These are phyloP conservation scores for Hamigera avellanea DNA, from an alignment of 495 filamentous ascomycete genomes.

Conservation along the genomic window DNA sequence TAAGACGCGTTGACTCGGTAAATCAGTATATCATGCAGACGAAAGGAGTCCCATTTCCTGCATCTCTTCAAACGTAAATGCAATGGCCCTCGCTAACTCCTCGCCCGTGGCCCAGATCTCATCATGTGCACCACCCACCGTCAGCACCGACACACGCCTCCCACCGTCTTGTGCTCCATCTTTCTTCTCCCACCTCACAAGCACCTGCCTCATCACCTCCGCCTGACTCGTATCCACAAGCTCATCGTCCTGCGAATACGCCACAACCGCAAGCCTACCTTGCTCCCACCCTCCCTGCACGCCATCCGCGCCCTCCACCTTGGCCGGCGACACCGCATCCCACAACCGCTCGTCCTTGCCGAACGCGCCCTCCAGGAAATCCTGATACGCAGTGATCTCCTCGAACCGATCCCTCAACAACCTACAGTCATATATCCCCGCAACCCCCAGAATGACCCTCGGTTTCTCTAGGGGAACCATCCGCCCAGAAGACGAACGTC, in stretches of 20 bases:
- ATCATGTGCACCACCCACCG: slow-evolving; percentile 52
- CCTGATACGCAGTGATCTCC: slow-evolving; percentile 38
- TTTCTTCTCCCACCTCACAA: slow-evolving; percentile 19
- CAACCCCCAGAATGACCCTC: slow-evolving; percentile 45
- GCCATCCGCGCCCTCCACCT: slow-evolving; percentile 18
- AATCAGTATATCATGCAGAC: not conserved
- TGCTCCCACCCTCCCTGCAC: slow-evolving; percentile 27
- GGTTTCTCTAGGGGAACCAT: slow-evolving; percentile 13
- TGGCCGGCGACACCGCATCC: slow-evolving; percentile 41
- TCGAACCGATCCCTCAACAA: slow-evolving; percentile 36
- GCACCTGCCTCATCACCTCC: slow-evolving; percentile 30
- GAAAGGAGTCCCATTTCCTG: slow-evolving; percentile 9
- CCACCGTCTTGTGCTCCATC: slow-evolving; percentile 9
- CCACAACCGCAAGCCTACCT: slow-evolving; percentile 42
- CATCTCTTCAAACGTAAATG: slow-evolving; percentile 21
- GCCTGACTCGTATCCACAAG: slow-evolving; percentile 46
- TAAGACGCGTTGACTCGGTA: no score
- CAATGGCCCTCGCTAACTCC: slow-evolving; percentile 34
- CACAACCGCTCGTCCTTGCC: slow-evolving; percentile 39
- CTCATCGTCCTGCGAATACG: slow-evolving; percentile 48
- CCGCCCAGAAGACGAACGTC: slow-evolving; percentile 7
- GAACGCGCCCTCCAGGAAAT: slow-evolving; percentile 53
- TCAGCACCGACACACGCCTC: slow-evolving; percentile 21
- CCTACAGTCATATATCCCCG: slow-evolving; percentile 56
- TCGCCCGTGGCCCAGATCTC: slow-evolving; percentile 42